Conservation (phyloP, 305 asterid species). For the Ajuga reptans region DNA sequence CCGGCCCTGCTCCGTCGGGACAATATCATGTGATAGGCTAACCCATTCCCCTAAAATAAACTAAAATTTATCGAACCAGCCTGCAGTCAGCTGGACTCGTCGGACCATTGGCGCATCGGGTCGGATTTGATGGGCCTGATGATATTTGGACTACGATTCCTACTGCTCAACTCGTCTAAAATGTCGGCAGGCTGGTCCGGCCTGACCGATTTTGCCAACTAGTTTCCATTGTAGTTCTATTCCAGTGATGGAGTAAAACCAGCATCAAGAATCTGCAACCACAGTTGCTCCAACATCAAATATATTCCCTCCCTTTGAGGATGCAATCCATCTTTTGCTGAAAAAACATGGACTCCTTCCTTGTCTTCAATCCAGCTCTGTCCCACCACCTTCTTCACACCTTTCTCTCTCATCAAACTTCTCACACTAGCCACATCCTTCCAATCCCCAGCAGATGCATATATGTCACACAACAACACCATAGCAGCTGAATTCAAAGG, state of each 20-base stretch:
- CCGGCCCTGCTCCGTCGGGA: no score
- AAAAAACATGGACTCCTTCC: conserved; percentile 43
- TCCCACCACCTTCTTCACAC: conserved; percentile 56
- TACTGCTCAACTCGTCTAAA: no score
- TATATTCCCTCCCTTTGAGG: conserved; percentile 38
- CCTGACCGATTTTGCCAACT: neutral
- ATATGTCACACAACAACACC: conserved; percentile 45
- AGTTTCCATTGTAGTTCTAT: neutral
- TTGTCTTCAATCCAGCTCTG: conserved; percentile 60
- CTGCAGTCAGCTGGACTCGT: no score
- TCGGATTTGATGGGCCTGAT: no score
- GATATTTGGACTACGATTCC: no score
- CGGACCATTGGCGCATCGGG: no score
- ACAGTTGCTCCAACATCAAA: conserved; percentile 41
- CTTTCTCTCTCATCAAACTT: conserved; percentile 51
- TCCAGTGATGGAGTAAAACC: conserved; percentile 26
- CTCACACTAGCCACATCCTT: conserved; percentile 46
- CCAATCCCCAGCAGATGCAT: conserved; percentile 66
- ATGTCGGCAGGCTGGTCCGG: no score
- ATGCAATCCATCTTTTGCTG: conserved; percentile 56
- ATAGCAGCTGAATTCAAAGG: conserved; percentile 50
- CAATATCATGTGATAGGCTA: no score
- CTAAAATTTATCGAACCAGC: no score
- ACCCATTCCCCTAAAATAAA: no score
- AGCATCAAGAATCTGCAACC: conserved; percentile 55